Base-by-base conservation (phyloP, 306 rosid genomes). In the Lathyrus tuberosus region DNA sequence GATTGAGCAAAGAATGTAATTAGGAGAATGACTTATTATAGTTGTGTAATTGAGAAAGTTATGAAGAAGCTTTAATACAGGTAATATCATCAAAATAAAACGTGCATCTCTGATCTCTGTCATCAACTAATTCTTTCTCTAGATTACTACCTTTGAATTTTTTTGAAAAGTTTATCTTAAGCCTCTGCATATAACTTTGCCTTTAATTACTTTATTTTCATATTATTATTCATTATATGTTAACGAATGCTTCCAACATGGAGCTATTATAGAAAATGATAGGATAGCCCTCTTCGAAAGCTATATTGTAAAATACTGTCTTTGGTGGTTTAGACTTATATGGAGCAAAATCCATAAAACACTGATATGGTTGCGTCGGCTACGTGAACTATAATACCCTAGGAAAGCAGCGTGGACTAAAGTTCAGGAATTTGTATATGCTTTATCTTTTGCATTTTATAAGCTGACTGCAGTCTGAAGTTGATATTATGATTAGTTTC, bases 11-110 rank as follows among this genome's bases (percentile, higher is more conserved):
- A 79, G 62, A 61, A 72, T 69, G 80, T 86, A 11, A 83, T 89
- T 46, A 86, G 75, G 73, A 75, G 92, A 69, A 95, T 91, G 97
- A 91, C 84, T 22, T 94, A 94, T 80, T 95, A 95, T 75, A 80
- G 80, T 68, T 92, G 91, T 24, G 97, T 83, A 35, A 91, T 66
- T 54, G 95, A 95, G 70, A 95, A 85, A 80, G 86, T 84, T 48
- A 72, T 80, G 43, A 95, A 86, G 85, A 91, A 72, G 82, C 88
- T 84, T 41, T 90, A 72, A 79, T 60, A 35, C 54, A 86, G 90
- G 86, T 86, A 72, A 62, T 40, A 3, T 57, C 37, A 28, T 62
- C 28, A 13, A 24, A 24, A 24, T 24, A 24, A 24, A 24, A 1
- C 26, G 3, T 24, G 26, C 3, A 24, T 24, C 26, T 24, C 26